A percentile compares a stretch with the other conserved stretches of the same genome.
Evolutionary conservation across 257 asterid genomes (phyloP).

Genomic region (Nicotiana noctiflora): DNA sequence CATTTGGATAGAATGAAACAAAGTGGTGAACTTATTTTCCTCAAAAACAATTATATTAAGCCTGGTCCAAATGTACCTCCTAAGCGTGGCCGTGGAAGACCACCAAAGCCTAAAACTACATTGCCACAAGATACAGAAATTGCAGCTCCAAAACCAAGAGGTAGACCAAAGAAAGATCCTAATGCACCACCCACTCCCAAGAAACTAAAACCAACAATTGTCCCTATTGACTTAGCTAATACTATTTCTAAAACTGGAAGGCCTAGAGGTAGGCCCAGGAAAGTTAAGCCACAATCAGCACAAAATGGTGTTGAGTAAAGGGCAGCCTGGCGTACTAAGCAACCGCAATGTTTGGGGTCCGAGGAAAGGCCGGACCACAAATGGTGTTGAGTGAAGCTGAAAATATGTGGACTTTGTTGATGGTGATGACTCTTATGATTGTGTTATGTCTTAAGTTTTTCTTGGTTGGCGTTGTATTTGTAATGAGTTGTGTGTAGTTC

Average conservation of each 20-base stretch:
- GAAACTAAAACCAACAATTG: conserved; percentile 47
- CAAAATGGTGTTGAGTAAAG: conserved; percentile 27
- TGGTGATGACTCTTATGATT: not conserved
- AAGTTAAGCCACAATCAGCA: conserved; percentile 48
- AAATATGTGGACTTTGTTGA: not conserved
- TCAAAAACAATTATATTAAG: conserved; percentile 65
- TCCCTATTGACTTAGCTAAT: not conserved
- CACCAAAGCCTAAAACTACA: conserved; percentile 61
- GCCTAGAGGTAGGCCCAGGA: conserved; percentile 91
- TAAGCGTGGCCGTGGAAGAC: conserved; percentile 79
- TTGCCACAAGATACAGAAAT: conserved; percentile 23
- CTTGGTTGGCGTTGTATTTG: not conserved
- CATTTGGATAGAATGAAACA: conserved; percentile 58
- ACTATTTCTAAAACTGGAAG: conserved; percentile 33
- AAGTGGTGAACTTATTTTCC: conserved; percentile 56
- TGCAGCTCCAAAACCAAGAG: conserved; percentile 54
- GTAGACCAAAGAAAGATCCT: conserved; percentile 76
- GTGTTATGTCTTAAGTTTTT: not conserved
- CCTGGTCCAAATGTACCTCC: conserved; percentile 56
- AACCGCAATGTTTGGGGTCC: too few relatives aligned
- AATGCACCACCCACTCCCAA: conserved; percentile 64
- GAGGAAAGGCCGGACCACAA: conserved; percentile 10
- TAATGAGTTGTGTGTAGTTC: not conserved
- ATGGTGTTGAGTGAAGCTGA: conserved; percentile 22
- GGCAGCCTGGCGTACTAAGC: too few relatives aligned